Base-by-base conservation (phyloP, 1,284 basidiomycete species). In the Heterobasidion annosum region DNA sequence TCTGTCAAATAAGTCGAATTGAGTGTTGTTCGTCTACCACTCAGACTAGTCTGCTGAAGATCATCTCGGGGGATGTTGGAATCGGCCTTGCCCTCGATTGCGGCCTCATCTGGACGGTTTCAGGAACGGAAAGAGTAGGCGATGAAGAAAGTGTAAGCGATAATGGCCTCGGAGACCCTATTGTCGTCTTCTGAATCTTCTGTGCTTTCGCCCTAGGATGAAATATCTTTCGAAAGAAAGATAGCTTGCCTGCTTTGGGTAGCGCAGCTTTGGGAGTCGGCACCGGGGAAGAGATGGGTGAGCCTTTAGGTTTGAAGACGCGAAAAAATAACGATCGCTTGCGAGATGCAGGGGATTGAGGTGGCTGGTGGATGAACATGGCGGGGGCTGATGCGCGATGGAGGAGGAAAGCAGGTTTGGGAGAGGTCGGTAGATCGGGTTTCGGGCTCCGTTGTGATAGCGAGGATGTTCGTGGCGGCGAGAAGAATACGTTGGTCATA, bases 331-430 rank as follows among this genome's bases (percentile, higher is more conserved):
- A 7, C 10, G 37, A 40, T 40, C 37, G 37, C 37, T 40, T 40
- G 37, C 37, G 37, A 40, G 37, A n/a, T 10, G 37, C 12, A n/a
- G 10, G 37, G 37, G 37, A 5, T 40, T 40, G 37, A 10, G 37
- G 37, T 12, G 12, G 37, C 37, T n/a, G 37, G n/a, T 10, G 4
- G 37, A 40, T 40, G 5, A 25, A 25, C 37, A 40, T n/a, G 10
- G 10, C 37, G n/a, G 37, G 34, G 47, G 35, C 48, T 12, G 50
- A 51, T 19, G 50, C 50, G 19, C 50, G 50, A 2, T 42, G 16
- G 37, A 58, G 51, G 16, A 58, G 53, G 34, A 51, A 50, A 1
- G 15, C 45, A 2, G 57, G 57, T 48, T 58, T 58, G 5, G 57
- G 57, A 12, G 53, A n/a, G 5, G 49, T 53, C 12, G 57, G 57